These are phyloP conservation scores for Colletotrichum somersetense DNA, from an alignment of 2,329 filamentous ascomycete species.

Conservation along the genomic window DNA sequence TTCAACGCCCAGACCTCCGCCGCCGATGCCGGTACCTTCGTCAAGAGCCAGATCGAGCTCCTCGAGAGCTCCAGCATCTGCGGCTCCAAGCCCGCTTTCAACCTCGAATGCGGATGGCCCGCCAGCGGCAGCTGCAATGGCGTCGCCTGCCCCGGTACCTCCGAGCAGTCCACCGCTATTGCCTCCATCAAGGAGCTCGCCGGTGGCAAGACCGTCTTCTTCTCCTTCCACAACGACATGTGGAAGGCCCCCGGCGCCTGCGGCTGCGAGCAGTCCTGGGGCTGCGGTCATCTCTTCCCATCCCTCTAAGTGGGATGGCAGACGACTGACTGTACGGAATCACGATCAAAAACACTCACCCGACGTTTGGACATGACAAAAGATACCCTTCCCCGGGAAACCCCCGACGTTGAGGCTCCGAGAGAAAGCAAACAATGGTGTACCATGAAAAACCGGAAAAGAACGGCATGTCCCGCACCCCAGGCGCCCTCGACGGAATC, in stretches of 20 bases:
- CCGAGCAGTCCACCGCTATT: constrained; percentile 80
- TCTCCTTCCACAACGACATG: constrained; percentile 81
- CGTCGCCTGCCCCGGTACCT: constrained; percentile 73
- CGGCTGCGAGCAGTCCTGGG: constrained; percentile 85
- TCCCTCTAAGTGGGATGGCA: constrained; percentile 10
- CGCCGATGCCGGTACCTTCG: constrained; percentile 79
- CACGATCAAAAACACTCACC: constrained; percentile 5
- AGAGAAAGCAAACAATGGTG: neutral
- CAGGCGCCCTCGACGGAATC: constrained; percentile 7
- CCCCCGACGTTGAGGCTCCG: constrained; percentile 8
- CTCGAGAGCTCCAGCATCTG: constrained; percentile 73
- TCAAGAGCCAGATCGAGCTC: constrained; percentile 77
- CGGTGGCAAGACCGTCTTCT: constrained; percentile 81
- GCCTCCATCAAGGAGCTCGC: constrained; percentile 74
- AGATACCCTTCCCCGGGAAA: neutral
- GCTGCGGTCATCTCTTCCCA: constrained; percentile 67
- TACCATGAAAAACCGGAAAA: constrained; percentile 1
- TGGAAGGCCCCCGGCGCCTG: constrained; percentile 83
- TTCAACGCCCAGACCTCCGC: constrained; percentile 82
- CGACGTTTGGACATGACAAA: constrained; percentile 21
- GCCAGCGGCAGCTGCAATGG: constrained; percentile 78
- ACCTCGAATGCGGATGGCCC: constrained; percentile 95
- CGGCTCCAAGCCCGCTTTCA: constrained; percentile 78
- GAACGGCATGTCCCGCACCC: neutral
- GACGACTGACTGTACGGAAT: neutral